Evolutionary conservation across 257 asterid genomes (phyloP), one percentile per base, ranked within the genome.

Genomic region (Petunia secreta): DNA sequence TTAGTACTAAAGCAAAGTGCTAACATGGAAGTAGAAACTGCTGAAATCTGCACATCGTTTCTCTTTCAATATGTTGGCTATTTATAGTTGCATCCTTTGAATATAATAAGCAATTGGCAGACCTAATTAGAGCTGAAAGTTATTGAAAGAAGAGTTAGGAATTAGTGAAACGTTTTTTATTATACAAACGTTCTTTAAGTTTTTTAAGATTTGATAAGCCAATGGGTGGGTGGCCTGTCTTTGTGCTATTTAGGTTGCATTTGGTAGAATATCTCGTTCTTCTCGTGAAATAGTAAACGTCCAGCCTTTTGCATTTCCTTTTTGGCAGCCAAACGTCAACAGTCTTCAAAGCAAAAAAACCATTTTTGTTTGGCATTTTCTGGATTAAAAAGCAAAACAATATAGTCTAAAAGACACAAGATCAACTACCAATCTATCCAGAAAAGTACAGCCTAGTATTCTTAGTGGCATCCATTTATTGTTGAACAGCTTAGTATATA

Each of bases 271-370:
- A 38, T 25, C 38, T 66, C 11, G 15, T 25, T 2, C 37, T 74
- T 25, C 64, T 15, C 37, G 25, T 43, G 79, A 80, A 58, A 36
- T 79, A 66, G 57, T 69, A 55, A n/a, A 34, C 15, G 37, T 34
- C 41, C 75, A 50, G 34, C 34, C 63, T 40, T 25, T 6, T 41
- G 5, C 62, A 63, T 13, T 25, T 16, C 80, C 82, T 82, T 82
- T 78, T 79, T 78, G 85, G 85, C 76, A 40, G 75, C 82, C 85
- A 59, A 82, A 78, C 85, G 38, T 78, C 68, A 78, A 67, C 82
- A 65, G 79, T 66, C 54, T 7, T 38, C 43, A 54, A 63, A 81
- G 60, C 77, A 4, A 75, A 41, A 64, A 10, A 46, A 40, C 5
- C 5, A n/a, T 6, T 48, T 48, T 53, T 71, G 77, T 0, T 46